Conservation (phyloP, 2,329 filamentous ascomycete species). For the Pestalotiopsis fici region DNA sequence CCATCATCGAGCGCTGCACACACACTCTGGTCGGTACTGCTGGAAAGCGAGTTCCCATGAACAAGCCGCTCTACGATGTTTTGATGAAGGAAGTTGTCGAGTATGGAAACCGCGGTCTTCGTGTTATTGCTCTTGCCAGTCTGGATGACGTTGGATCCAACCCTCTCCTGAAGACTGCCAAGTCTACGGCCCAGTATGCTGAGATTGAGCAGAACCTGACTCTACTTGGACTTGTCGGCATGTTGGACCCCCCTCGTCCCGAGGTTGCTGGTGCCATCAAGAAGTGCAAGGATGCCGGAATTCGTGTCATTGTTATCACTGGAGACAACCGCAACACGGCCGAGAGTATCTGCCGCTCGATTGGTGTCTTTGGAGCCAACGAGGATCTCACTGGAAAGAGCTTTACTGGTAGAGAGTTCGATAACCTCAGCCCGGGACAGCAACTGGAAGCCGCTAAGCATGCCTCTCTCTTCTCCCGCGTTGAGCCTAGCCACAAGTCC, state of each 20-base stretch:
- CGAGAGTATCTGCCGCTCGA: constrained; percentile 95
- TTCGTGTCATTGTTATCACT: constrained; percentile 96
- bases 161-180: constrained; percentile 71
- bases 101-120: constrained; percentile 89
- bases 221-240: constrained; percentile 87
- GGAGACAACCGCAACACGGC: constrained; percentile 98
- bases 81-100: constrained; percentile 80
- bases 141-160: constrained; percentile 74
- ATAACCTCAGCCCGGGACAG: constrained; percentile 75
- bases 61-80: constrained; percentile 67
- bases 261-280: constrained; percentile 85
- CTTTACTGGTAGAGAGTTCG: constrained; percentile 93
- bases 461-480: constrained; percentile 92
- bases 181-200: constrained; percentile 80
- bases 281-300: constrained; percentile 90
- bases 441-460: constrained; percentile 82
- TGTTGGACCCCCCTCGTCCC: constrained; percentile 93
- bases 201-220: constrained; percentile 94
- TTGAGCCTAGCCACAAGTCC: constrained; percentile 96
- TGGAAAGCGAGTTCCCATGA: constrained; percentile 76
- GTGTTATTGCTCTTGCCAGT: constrained; percentile 90
- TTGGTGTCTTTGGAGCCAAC: constrained; percentile 82
- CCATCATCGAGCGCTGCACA: constrained; percentile 89
- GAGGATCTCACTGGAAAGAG: constrained; percentile 91
- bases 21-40: constrained; percentile 75